Base-by-base conservation (phyloP, 345 rosid genomes). In the Heritiera littoralis region DNA sequence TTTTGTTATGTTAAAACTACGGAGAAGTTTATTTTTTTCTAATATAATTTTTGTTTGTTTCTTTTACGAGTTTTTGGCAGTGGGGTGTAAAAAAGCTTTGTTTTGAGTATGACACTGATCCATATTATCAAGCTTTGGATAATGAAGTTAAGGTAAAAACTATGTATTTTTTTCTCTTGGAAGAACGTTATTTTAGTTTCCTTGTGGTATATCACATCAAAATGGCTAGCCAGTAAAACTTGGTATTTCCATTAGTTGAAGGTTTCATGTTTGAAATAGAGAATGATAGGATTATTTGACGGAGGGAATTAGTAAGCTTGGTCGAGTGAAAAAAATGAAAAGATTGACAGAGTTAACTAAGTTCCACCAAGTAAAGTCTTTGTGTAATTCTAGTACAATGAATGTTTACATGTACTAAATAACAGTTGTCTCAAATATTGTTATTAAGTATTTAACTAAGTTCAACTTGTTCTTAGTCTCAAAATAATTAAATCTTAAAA, bases 101-200 rank as follows among this genome's bases (percentile, higher is more conserved):
- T 87, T 91, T 88, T 79, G 99, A 95, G 78, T 86, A 86, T 83
- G 99, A 95, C 75, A 90, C 94, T 1, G 97, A 95, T 40, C 96
- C 97, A 0, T 92, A 95, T 84, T 95, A 93, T 84, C 99, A 88
- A 85, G 92, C 88, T 66, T 55, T 95, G 56, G 94, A 92, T 84
- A 43, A 52, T 38, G 88, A 81, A 86, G 93, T 93, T 9, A 91
- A 93, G 93, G 99, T 92, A 60, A 73, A 66, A 51, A 30, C 20
- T 28, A 54, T 60, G 11, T 17, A 4, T 30, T 15, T 28, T 52
- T 10, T 2, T 41, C 28, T 38, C 30, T 73, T 38, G 43, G 17
- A 73, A 55, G 77, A 40, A 38, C 65, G 54, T 11, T 38, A 56
- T 3, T n/a, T 55, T 55, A n/a, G 51, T 23, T 46, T 55, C 51